phyloP scores from a whole-genome alignment of 176 grass and related monocot species.

The Chrysopogon serrulatus region DNA sequence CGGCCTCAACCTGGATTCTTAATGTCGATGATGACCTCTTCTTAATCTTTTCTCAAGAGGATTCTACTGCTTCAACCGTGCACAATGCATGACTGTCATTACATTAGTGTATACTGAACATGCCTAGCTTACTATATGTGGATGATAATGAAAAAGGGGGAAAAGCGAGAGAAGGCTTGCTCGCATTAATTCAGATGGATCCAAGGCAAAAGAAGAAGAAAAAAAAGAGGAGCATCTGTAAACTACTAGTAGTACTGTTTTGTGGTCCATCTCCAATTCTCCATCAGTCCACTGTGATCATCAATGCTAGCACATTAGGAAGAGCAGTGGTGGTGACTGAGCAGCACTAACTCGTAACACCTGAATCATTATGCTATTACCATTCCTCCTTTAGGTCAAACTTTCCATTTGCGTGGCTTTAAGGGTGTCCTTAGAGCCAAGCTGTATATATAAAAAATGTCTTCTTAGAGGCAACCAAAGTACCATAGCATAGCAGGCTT shows the following conservation, averaged over 20 bases:
- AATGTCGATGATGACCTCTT: neutral
- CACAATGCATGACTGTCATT: neutral
- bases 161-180: neutral
- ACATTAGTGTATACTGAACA: neutral
- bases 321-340: neutral
- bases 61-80: neutral
- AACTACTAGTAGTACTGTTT: neutral
- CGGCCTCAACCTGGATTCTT: slow-evolving; percentile 17
- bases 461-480: neutral
- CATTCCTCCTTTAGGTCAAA: slow-evolving; percentile 18
- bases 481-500: neutral
- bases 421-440: slow-evolving; percentile 22
- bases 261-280: slow-evolving; percentile 25
- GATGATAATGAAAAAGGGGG: neutral
- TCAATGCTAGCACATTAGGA: slow-evolving; percentile 3
- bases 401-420: slow-evolving; percentile 34
- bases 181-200: slow-evolving; percentile 4
- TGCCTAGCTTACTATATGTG: neutral
- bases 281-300: slow-evolving; percentile 16
- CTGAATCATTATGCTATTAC: slow-evolving; percentile 16
- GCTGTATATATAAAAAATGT: neutral
- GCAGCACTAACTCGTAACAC: slow-evolving; percentile 35
- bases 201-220: neutral
- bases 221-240: neutral
- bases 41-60: slow-evolving; percentile 13